Evolutionary conservation across 352 stramenopile species (phyloP).

Genomic region (Phytophthora chlamydospora): DNA sequence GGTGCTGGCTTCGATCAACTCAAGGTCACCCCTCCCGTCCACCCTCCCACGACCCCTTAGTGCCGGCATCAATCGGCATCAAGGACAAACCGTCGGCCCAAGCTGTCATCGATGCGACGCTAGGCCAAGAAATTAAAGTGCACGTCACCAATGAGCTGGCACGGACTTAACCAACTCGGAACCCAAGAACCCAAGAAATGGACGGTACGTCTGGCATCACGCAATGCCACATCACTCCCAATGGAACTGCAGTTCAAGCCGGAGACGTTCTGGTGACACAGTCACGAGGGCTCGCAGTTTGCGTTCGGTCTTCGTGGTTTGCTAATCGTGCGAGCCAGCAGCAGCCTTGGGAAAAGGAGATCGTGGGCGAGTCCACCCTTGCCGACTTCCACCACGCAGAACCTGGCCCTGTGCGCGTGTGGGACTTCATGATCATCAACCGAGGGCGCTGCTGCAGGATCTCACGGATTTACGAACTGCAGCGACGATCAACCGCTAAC

Average conservation of each 20-base stretch:
- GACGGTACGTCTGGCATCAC: conserved; percentile 33
- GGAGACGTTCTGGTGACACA: conserved; percentile 39
- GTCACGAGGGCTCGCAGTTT: conserved; percentile 29
- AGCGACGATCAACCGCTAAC: conserved; percentile 16
- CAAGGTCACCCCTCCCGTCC: too few relatives aligned
- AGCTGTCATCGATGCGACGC: conserved; percentile 16
- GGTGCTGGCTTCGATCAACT: too few relatives aligned
- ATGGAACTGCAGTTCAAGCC: conserved; percentile 18
- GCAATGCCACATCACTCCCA: conserved; percentile 28
- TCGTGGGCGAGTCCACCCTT: conserved; percentile 24
- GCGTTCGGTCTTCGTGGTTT: conserved; percentile 31
- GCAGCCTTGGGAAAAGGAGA: conserved; percentile 11
- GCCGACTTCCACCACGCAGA: conserved; percentile 24
- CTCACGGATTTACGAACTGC: conserved; percentile 16
- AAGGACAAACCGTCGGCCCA: conserved; percentile 21
- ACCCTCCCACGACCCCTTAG: too few relatives aligned
- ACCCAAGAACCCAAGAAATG: conserved; percentile 35
- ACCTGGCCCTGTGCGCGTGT: conserved; percentile 4
- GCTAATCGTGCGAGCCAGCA: conserved; percentile 19
- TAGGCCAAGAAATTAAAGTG: conserved; percentile 15
- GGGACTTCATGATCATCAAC: conserved; percentile 36
- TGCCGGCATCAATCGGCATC: conserved; percentile 22
- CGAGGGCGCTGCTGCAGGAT: conserved; percentile 19
- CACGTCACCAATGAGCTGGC: conserved; percentile 29
- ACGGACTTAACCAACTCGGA: conserved; percentile 29